Conservation (phyloP, 257 asterid genomes). For the Solanum lycopersicoides region DNA sequence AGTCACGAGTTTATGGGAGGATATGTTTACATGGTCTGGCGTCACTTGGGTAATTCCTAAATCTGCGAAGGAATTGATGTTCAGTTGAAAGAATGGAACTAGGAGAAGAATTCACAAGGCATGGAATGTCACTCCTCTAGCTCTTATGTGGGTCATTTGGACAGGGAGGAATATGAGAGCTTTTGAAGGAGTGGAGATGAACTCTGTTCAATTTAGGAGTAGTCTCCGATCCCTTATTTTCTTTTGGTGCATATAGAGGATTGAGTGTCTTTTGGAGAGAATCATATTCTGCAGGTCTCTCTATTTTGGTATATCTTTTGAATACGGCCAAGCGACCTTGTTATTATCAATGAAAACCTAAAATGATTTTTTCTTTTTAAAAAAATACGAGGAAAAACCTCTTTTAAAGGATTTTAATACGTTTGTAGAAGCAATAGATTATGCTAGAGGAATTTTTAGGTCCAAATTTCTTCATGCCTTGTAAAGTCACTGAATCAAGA, state of each 20-base stretch:
- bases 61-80: neutral
- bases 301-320: neutral
- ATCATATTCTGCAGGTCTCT: neutral
- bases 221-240: neutral
- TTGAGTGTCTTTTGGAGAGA: neutral
- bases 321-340: neutral
- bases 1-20: neutral
- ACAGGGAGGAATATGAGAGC: neutral
- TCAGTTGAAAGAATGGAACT: neutral
- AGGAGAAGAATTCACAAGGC: neutral
- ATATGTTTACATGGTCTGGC: neutral
- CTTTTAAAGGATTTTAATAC: too few relatives aligned
- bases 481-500: neutral
- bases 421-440: neutral
- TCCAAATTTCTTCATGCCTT: neutral
- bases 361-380: too few relatives aligned
- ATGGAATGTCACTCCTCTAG: neutral
- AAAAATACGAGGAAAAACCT: neutral
- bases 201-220: neutral
- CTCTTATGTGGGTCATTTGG: neutral
- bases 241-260: neutral
- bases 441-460: neutral
- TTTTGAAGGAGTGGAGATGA: neutral
- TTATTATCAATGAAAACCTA: neutral
- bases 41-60: neutral